Base-by-base conservation (phyloP, 768 basidiomycete species). In the Pisolithus marmoratus region DNA sequence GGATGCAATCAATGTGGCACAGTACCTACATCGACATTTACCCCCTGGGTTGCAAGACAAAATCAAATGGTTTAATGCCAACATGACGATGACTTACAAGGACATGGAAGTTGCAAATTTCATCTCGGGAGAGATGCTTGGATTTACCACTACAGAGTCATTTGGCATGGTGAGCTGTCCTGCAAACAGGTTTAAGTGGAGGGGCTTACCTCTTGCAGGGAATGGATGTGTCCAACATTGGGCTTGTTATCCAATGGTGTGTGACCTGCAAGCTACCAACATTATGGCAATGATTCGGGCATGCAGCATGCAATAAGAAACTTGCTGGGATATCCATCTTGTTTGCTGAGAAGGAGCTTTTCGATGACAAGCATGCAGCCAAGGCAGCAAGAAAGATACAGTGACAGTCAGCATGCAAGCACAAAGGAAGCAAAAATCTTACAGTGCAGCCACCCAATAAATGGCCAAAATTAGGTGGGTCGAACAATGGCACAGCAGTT, bases 281-380 rank as follows among this genome's bases (percentile, higher is more conserved):
- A 0, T 50, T 73, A 2, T 67, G 65, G 69, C 71, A 74, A 49
- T 54, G 66, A 1, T 63, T 70, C 48, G 72, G 72, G 0, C 60
- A 62, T 15, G 70, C 54, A 3, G 72, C 50, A 5, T 41, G n/a
- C 55, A 2, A 50, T 26, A 29, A 17, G 2, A n/a, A 7, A 3
- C 36, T 60, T 7, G 7, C 42, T 17, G 69, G 44, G 2, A 62
- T 52, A 11, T 60, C 59, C 8, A 50, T 70, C 12, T 26, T 70
- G 3, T 53, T 70, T 22, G 58, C 62, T 12, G 67, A 70, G 42
- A 62, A 58, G 41, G 61, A 64, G 38, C 47, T 63, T 50, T 62
- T 59, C 40, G 60, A 68, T 7, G 17, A 52, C 8, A 42, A 51
- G 42, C 20, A 8, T 14, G 41, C 41, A 12, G 42, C 50, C 12